Conservation (phyloP, 2,329 filamentous ascomycete species). For the Xylaria sp. region DNA sequence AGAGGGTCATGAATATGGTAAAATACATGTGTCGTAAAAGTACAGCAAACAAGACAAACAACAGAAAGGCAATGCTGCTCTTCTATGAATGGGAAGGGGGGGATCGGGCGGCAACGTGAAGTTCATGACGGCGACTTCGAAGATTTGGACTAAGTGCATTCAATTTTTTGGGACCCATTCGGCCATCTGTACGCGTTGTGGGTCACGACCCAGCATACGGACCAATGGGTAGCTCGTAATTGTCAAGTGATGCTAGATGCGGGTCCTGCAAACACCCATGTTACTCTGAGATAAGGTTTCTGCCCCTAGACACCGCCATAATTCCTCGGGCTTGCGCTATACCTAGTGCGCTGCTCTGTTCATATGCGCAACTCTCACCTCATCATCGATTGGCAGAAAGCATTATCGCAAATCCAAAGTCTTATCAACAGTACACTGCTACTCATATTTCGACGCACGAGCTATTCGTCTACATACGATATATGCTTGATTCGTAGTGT, state of each 20-base stretch:
- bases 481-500: not conserved
- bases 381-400: not conserved
- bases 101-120: not conserved
- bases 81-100: not conserved
- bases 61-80: not conserved
- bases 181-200: too few species aligned
- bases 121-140: constrained; percentile 19
- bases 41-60: constrained; percentile 1
- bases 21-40: constrained; percentile 3
- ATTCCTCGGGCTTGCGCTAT: constrained; percentile 30
- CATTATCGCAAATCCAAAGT: not conserved
- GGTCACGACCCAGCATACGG: not conserved
- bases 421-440: not conserved
- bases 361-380: not conserved
- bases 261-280: not conserved
- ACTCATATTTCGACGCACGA: not conserved
- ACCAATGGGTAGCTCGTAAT: constrained; percentile 21
- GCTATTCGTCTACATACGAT: not conserved
- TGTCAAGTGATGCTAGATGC: constrained; percentile 15
- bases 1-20: not conserved
- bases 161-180: constrained; percentile 20
- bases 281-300: constrained; percentile 31
- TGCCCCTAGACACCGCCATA: constrained; percentile 45
- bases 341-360: not conserved
- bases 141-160: constrained; percentile 11